Base-by-base conservation (phyloP, 768 basidiomycete genomes). In the Tricholoma saponaceum region DNA sequence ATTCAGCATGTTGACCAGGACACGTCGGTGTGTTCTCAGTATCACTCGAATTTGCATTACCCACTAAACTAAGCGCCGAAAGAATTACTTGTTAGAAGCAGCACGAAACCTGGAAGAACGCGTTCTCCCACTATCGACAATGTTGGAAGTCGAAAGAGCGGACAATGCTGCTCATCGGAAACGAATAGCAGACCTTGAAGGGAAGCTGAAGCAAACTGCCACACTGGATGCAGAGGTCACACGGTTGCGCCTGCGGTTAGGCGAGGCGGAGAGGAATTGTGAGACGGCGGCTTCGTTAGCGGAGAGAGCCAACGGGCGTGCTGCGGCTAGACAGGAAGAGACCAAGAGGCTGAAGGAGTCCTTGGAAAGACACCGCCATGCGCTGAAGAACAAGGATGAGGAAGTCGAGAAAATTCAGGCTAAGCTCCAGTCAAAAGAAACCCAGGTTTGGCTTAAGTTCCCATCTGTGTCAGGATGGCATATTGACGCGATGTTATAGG, bases 101-200 rank as follows among this genome's bases (percentile, higher is more conserved):
- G 54, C 37, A 1, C 30, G 37, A 33, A 55, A 59, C 22, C 32
- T 59, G 18, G 32, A 55, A 9, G 51, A 59, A 12, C 44, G 58
- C 14, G n/a, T 55, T 8, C 22, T 51, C 25, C 54, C 54, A 2
- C 18, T 58, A 46, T 52, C 41, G 5, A 22, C 51, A 9, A 46
- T 30, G 50, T 35, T 58, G n/a, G 57, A 58, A 22, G 28, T 44
- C 41, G 51, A 58, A 43, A 39, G 41, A 46, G 43, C 35, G 12
- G 43, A 43, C 20, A 58, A 54, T 12, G 22, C 9, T 28, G 39
- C 41, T 13, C 44, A 12, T 41, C 53, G n/a, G 16, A 25, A 30
- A 20, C 53, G 32, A 32, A 44, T 54, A 18, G 41, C 39, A 44
- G 41, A 44, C 8, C 53, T 54, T 16, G 23, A 54, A 30, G 39